A percentile compares a stretch with the other conserved stretches of the same genome.
Evolutionary conservation across 1,139 yeast species (phyloP).

Genomic region (Saccharomyces hybrid): DNA sequence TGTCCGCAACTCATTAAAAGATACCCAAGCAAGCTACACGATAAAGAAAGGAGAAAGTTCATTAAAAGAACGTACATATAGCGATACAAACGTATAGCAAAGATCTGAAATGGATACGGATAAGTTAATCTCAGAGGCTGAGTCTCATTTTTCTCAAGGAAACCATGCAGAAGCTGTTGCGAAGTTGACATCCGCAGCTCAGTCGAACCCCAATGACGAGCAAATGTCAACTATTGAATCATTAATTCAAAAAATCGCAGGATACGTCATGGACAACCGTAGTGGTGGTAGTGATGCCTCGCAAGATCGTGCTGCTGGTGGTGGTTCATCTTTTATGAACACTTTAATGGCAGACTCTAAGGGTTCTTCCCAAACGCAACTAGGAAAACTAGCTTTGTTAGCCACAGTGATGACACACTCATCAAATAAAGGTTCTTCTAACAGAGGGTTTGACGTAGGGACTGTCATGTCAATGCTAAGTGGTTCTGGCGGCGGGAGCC

Average conservation of each 20-base stretch:
- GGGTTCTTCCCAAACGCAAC: slow-evolving; percentile 24
- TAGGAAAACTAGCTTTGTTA: slow-evolving; percentile 27
- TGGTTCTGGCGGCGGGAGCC: slow-evolving; percentile 6
- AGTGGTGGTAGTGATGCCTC: slow-evolving; percentile 9
- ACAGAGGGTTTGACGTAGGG: slow-evolving; percentile 17
- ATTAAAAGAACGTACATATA: not conserved
- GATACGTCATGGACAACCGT: slow-evolving; percentile 18
- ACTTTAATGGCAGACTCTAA: slow-evolving; percentile 17
- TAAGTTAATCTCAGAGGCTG: slow-evolving; percentile 19
- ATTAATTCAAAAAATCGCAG: slow-evolving; percentile 16
- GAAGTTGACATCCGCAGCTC: slow-evolving; percentile 24
- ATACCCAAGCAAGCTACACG: not conserved
- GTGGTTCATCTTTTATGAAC: slow-evolving; percentile 20
- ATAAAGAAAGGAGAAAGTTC: not conserved
- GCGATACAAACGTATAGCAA: not conserved
- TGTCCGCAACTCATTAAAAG: not conserved
- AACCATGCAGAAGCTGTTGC: slow-evolving; percentile 25
- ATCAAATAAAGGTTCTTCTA: slow-evolving; percentile 10
- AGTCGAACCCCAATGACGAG: slow-evolving; percentile 19
- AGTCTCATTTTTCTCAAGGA: slow-evolving; percentile 18
- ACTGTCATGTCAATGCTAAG: slow-evolving; percentile 23
- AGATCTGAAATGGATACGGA: slow-evolving; percentile 3
- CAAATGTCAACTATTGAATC: slow-evolving; percentile 23
- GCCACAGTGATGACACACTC: slow-evolving; percentile 17
- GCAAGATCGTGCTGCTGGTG: slow-evolving; percentile 11